phyloP scores from a whole-genome alignment of 179 eudicot species.

The Pouteria campechiana region DNA sequence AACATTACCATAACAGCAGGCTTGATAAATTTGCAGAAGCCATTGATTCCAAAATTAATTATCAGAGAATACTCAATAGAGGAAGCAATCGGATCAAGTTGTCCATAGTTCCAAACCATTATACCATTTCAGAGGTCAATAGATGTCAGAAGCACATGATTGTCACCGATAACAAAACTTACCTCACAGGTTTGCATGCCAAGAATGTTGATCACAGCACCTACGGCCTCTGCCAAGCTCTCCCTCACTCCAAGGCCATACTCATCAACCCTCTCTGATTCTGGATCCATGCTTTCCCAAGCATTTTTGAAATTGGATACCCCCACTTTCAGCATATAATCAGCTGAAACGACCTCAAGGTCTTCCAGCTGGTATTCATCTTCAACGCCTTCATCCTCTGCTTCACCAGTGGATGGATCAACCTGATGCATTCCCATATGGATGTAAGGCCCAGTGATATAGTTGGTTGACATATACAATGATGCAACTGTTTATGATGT shows the following conservation, averaged over 20 bases:
- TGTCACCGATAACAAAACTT: slow-evolving; percentile 6
- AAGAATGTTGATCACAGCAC: slow-evolving; percentile 70
- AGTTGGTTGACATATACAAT: too few relatives aligned
- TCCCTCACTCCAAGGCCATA: slow-evolving; percentile 96
- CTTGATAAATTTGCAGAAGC: too few relatives aligned
- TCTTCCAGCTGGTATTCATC: slow-evolving; percentile 98
- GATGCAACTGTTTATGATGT: too few relatives aligned
- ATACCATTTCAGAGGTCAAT: not conserved
- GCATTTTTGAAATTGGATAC: slow-evolving; percentile 91
- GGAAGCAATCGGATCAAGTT: too few relatives aligned
- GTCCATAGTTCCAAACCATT: too few relatives aligned
- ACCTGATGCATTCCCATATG: too few relatives aligned
- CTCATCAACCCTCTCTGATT: slow-evolving; percentile 79
- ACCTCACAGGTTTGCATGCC: slow-evolving; percentile 99
- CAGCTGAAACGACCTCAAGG: slow-evolving; percentile 82
- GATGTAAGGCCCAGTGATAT: too few relatives aligned
- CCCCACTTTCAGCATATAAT: slow-evolving; percentile 77
- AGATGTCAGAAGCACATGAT: too few relatives aligned
- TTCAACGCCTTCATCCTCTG: slow-evolving; percentile 93
- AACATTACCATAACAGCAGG: too few relatives aligned
- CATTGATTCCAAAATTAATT: too few relatives aligned
- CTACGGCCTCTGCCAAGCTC: slow-evolving; percentile 81
- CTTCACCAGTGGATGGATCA: slow-evolving; percentile 94
- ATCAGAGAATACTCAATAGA: too few relatives aligned
- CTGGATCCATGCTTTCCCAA: slow-evolving; percentile 88